These are phyloP conservation scores for Pyrenophora seminiperda DNA, from an alignment of 2,329 filamentous ascomycete genomes.

Conservation along the genomic window DNA sequence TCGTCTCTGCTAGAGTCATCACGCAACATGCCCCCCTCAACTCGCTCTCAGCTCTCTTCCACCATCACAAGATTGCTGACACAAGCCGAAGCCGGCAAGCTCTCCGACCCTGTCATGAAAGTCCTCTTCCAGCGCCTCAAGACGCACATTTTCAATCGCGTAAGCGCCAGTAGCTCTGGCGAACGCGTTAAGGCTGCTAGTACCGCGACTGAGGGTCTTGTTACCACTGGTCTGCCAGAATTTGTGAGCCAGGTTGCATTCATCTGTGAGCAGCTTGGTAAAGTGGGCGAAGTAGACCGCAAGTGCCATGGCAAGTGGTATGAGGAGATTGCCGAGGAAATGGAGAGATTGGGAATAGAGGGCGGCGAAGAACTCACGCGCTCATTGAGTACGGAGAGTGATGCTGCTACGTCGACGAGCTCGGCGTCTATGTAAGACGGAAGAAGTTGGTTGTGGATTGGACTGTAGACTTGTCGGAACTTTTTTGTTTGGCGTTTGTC, in stretches of 20 bases:
- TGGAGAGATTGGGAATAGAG: constrained; percentile 48
- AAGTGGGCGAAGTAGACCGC: constrained; percentile 69
- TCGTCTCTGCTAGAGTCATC: constrained; percentile 57
- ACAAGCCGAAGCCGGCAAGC: constrained; percentile 56
- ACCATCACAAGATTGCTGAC: constrained; percentile 57
- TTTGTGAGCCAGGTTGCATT: constrained; percentile 72
- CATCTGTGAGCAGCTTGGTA: constrained; percentile 70
- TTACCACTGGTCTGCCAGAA: constrained; percentile 71
- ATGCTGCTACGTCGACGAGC: constrained; percentile 9
- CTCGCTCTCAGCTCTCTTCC: constrained; percentile 51
- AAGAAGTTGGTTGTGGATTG: not conserved
- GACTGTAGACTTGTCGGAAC: not conserved
- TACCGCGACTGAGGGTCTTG: constrained; percentile 71
- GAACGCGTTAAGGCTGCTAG: constrained; percentile 74
- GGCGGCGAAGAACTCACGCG: constrained; percentile 36
- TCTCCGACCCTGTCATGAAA: constrained; percentile 67
- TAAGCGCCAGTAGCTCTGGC: constrained; percentile 68
- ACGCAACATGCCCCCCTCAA: constrained; percentile 56
- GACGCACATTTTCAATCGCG: constrained; percentile 67
- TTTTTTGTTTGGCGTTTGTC: constrained; percentile 2
- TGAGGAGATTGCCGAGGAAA: constrained; percentile 66
- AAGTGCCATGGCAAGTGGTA: constrained; percentile 73
- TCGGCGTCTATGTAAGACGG: not conserved
- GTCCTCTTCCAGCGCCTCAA: constrained; percentile 71
- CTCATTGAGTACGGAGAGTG: constrained; percentile 32